These are phyloP conservation scores for Tylopilus plumbeoviolaceoides DNA, from an alignment of 768 basidiomycete genomes.

Conservation along the genomic window DNA sequence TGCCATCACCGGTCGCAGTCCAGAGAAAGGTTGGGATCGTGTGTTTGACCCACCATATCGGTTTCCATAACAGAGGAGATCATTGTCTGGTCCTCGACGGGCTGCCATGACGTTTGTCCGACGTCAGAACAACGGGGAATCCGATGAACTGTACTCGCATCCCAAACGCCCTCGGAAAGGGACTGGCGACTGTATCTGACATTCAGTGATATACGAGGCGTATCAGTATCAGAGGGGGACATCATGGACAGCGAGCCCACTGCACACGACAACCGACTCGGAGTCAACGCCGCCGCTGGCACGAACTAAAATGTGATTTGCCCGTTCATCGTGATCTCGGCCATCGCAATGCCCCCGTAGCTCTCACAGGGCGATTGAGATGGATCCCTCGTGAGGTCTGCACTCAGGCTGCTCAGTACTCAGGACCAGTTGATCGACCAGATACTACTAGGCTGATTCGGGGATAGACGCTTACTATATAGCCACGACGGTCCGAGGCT, in stretches of 20 bases:
- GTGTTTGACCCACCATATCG: neutral
- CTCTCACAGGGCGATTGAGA: too few relatives aligned
- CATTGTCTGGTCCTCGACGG: neutral
- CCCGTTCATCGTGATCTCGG: neutral
- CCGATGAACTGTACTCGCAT: neutral
- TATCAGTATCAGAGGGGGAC: neutral
- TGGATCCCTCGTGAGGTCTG: neutral
- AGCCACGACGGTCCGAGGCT: too few relatives aligned
- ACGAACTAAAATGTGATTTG: neutral
- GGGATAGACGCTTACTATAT: too few relatives aligned
- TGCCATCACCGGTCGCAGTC: too few relatives aligned
- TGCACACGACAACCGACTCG: neutral
- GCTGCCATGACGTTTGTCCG: neutral
- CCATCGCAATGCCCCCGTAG: neutral
- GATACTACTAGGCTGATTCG: too few relatives aligned
- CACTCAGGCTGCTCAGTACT: neutral
- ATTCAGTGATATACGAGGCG: too few relatives aligned
- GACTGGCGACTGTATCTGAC: neutral
- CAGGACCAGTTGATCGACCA: constrained; percentile 1
- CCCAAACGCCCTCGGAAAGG: neutral
- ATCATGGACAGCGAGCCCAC: neutral
- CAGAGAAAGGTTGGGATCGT: too few relatives aligned
- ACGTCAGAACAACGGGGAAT: neutral
- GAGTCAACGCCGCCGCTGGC: too few relatives aligned
- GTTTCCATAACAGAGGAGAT: neutral